phyloP scores from a whole-genome alignment of 768 basidiomycete genomes.

The Hirschioporus abietinus region DNA sequence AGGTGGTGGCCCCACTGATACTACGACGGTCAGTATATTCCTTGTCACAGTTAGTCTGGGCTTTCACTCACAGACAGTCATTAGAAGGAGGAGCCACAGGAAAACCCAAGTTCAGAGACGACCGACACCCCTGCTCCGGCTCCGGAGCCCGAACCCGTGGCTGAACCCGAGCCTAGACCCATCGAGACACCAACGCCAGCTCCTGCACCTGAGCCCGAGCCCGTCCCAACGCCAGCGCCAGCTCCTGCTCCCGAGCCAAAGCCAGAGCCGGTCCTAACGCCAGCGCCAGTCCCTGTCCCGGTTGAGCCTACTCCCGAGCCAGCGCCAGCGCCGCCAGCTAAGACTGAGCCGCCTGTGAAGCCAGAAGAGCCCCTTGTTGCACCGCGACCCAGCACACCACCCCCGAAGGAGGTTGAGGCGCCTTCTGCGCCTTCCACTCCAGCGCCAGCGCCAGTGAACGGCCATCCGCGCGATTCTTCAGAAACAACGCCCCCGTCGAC shows the following conservation, averaged over 20 bases:
- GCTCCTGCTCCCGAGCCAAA: conserved; percentile 10
- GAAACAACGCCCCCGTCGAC: conserved; percentile 4
- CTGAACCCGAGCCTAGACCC: too few relatives aligned
- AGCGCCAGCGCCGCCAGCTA: conserved; percentile 12
- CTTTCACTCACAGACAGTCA: neutral
- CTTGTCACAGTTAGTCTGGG: neutral
- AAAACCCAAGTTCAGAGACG: neutral
- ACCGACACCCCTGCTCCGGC: neutral
- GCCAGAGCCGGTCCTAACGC: conserved; percentile 10
- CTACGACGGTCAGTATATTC: neutral
- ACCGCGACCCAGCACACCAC: conserved; percentile 2
- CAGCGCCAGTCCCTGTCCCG: conserved; percentile 12
- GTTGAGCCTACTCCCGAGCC: conserved; percentile 11
- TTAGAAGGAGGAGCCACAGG: neutral
- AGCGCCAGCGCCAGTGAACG: conserved; percentile 14
- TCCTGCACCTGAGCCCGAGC: neutral
- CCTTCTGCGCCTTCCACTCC: conserved; percentile 12
- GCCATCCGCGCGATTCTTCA: conserved; percentile 23
- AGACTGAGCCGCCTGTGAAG: conserved; percentile 9
- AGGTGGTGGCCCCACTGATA: neutral
- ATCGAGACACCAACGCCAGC: neutral
- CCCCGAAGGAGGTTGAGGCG: conserved; percentile 7
- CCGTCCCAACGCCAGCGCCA: neutral
- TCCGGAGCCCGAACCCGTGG: too few relatives aligned
- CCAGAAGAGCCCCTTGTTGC: conserved; percentile 5